phyloP scores from a whole-genome alignment of 1,284 basidiomycete genomes.

The Ceratobasidium sp. region DNA sequence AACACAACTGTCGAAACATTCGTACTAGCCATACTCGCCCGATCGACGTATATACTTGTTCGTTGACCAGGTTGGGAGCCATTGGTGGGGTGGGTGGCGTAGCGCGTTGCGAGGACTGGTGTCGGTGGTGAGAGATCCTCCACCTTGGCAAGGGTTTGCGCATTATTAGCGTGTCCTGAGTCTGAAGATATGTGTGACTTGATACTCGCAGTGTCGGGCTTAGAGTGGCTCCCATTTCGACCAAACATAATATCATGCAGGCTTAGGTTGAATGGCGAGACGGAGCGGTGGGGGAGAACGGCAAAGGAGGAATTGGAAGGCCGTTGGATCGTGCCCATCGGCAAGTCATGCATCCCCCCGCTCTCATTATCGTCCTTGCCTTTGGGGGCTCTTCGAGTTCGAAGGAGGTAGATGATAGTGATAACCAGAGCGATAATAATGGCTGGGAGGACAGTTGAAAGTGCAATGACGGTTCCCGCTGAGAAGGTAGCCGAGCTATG shows the following conservation, averaged over 20 bases:
- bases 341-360: conserved; percentile 13
- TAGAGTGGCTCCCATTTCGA: neutral
- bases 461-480: conserved; percentile 22
- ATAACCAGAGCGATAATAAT: conserved; percentile 1
- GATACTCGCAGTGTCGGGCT: neutral
- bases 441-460: conserved; percentile 16
- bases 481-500: too few species aligned
- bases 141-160: neutral
- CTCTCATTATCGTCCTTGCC: neutral
- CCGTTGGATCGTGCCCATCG: conserved; percentile 6
- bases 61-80: neutral
- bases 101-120: conserved; percentile 15
- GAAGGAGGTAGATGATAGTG: conserved; percentile 8
- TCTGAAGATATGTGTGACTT: conserved; percentile 15
- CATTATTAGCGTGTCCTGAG: neutral
- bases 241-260: neutral
- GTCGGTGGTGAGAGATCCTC: neutral
- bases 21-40: neutral
- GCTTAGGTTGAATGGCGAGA: conserved; percentile 17
- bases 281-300: neutral
- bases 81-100: neutral
- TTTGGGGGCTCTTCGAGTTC: conserved; percentile 11
- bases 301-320: neutral
- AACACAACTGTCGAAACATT: conserved; percentile 21
- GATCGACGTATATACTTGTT: conserved; percentile 17